Conservation (phyloP, 345 rosid species). For the Populus ilicifolia region DNA sequence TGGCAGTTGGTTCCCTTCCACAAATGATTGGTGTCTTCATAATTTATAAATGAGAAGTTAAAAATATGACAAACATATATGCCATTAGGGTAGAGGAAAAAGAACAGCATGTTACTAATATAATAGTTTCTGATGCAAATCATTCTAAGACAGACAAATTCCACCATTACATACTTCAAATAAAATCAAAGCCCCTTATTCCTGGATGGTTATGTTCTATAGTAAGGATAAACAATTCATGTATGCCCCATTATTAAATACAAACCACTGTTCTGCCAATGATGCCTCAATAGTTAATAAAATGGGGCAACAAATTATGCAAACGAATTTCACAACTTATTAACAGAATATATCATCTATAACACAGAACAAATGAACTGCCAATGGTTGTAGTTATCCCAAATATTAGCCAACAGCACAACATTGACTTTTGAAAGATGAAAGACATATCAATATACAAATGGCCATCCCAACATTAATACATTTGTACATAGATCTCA, state of each 20-base stretch:
- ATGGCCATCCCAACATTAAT: neutral
- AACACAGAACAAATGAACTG: no score
- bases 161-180: neutral
- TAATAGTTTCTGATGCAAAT: neutral
- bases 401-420: no score
- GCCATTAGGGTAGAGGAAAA: neutral
- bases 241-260: neutral
- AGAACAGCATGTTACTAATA: neutral
- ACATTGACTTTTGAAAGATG: neutral
- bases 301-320: neutral
- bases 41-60: constrained; percentile 12
- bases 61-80: neutral
- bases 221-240: neutral
- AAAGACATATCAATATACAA: no score
- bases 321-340: neutral
- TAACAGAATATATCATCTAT: no score
- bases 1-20: constrained; percentile 96
- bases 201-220: neutral
- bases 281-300: neutral
- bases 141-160: neutral
- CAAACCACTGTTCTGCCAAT: neutral
- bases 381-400: no score
- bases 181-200: neutral
- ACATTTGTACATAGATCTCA: no score
- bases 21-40: constrained; percentile 79